These are phyloP conservation scores for Magnolia changhungtana DNA, from an alignment of 164 flowering plant species.

Conservation along the genomic window DNA sequence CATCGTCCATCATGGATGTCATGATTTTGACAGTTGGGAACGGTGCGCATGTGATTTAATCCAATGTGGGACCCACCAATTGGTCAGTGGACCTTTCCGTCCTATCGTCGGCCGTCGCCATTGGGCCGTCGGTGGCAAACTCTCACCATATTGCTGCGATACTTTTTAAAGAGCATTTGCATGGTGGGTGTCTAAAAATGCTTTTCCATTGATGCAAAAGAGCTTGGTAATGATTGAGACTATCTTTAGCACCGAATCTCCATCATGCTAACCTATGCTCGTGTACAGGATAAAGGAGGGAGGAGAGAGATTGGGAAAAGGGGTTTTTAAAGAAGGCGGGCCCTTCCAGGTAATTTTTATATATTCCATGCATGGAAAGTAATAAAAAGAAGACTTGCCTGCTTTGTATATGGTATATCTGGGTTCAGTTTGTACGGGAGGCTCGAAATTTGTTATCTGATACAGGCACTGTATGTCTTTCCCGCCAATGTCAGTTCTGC, in stretches of 20 bases:
- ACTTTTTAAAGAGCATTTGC: neutral
- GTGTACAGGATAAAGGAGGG: neutral
- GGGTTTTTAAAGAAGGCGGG: neutral
- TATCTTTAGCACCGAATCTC: slow-evolving; percentile 3
- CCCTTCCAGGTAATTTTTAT: neutral
- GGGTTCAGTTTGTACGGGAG: neutral
- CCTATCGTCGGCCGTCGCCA: too few relatives aligned
- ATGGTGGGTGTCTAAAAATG: slow-evolving; percentile 4
- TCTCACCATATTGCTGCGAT: neutral
- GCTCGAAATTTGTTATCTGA: neutral
- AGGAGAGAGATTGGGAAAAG: neutral
- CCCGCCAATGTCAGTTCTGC: neutral
- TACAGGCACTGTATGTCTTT: neutral
- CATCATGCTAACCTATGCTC: slow-evolving; percentile 2
- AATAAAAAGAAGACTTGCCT: slow-evolving; percentile 4
- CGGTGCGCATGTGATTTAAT: neutral
- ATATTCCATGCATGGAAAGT: neutral
- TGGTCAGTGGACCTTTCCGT: neutral
- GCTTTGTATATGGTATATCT: neutral
- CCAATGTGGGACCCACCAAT: neutral
- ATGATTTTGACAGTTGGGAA: neutral
- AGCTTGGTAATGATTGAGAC: neutral
- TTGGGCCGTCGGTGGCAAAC: neutral
- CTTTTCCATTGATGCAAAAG: neutral
- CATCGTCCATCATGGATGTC: neutral